Evolutionary conservation across 2,329 filamentous ascomycete genomes (phyloP), one percentile per base, ranked within the genome.

Genomic region (Sordariomycetes sp.): DNA sequence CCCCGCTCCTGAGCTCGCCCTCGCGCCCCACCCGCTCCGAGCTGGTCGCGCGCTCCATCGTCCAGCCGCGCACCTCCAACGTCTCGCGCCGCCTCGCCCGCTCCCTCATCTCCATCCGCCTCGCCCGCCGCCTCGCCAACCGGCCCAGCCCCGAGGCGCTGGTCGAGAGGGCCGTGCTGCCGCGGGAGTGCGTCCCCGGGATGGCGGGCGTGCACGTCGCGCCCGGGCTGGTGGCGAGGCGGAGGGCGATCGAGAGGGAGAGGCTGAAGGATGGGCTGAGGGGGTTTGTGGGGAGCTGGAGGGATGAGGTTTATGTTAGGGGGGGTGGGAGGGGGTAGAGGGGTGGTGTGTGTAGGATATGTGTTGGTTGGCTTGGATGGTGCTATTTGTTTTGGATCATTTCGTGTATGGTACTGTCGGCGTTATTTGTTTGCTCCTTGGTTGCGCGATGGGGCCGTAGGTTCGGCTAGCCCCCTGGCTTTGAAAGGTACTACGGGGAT

Each of bases 221-320:
- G 0, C 85, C 85, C 0, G 78, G 75, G 0, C 71, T 89, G 37
- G 79, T 88, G n/a, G 83, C 82, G 32, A 77, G 77, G 62, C 81
- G 81, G 65, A 75, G 81, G 58, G 79, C 79, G 14, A 76, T 89
- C 18, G 86, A 89, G 71, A 79, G 79, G 63, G 85, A 89, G 71
- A 76, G 77, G 60, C 75, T 89, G 51, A 89, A 88, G 67, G 86
- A 89, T 64, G 78, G 78, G 18, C 69, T 90, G 60, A 72, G 85
- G 43, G 76, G 77, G 14, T 89, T 85, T 83, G 77, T 89, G 2
- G 85, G 79, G 34, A 83, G 79, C 79, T 73, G 70, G 48, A 71
- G 79, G 22, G 75, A 82, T 68, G 79, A 46, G 40, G 40, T 46
- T 8, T n/a, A 14, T 46, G 37, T n/a, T 14, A 18, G 40, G 16